These are phyloP conservation scores for Aspergillus brasiliensis DNA, from an alignment of 2,329 filamentous ascomycete species.

Conservation along the genomic window DNA sequence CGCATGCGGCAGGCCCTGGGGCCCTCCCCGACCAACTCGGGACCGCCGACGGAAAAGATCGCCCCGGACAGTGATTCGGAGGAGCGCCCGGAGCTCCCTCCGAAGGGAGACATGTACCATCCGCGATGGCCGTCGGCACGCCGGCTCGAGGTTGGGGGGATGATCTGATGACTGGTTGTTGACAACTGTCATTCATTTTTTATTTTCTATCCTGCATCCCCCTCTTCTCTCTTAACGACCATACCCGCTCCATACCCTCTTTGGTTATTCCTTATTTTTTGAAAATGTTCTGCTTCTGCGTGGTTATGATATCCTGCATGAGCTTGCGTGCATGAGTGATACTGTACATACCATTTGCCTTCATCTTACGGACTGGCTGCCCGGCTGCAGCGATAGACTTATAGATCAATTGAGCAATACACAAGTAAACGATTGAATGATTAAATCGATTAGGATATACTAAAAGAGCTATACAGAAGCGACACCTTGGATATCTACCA, in stretches of 20 bases:
- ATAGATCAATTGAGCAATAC: no score
- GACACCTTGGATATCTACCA: background rate
- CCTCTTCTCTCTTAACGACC: background rate
- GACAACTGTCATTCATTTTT: background rate
- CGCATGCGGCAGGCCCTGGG: slow-evolving; percentile 30
- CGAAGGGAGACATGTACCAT: slow-evolving; percentile 27
- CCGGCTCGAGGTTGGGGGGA: slow-evolving; percentile 29
- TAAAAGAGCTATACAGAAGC: no score
- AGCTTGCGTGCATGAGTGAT: background rate
- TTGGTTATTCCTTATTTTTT: background rate
- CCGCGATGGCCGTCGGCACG: slow-evolving; percentile 31
- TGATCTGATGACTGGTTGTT: slow-evolving; percentile 28
- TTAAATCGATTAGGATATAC: no score
- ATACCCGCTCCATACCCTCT: background rate
- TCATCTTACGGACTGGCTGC: no score
- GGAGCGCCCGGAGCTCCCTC: slow-evolving; percentile 19
- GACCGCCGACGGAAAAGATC: slow-evolving; percentile 19
- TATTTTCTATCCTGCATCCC: background rate
- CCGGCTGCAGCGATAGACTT: no score
- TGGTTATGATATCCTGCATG: background rate
- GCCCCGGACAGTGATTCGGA: slow-evolving; percentile 30
- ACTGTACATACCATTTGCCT: background rate
- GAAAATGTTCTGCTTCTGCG: background rate
- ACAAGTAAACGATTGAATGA: no score
- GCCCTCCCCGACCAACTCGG: slow-evolving; percentile 21